Percentiles rank a stretch among this genome's conserved stretches.
Conservation (phyloP, 163 green algal genomes). For the Prototheca wickerhamii region DNA sequence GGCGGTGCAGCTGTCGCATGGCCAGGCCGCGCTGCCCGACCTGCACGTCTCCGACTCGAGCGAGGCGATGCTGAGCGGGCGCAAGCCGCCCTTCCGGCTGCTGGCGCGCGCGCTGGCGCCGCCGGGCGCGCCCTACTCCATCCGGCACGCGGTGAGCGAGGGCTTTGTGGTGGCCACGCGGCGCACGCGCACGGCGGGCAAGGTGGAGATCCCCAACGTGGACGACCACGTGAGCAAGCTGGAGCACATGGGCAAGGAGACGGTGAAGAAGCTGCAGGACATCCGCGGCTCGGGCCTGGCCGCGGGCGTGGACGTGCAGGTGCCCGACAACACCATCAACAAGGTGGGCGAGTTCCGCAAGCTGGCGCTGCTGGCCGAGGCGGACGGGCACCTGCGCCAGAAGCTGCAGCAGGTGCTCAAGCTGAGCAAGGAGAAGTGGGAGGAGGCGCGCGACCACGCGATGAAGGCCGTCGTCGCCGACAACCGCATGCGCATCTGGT, state of each 20-base stretch:
- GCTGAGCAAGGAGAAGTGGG: slow-evolving; percentile 89
- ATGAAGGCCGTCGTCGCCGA: slow-evolving; percentile 73
- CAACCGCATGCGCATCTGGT: slow-evolving; percentile 77
- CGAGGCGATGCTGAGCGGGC: slow-evolving; percentile 70
- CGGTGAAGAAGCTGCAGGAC: slow-evolving; percentile 80
- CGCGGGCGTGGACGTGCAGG: slow-evolving; percentile 33
- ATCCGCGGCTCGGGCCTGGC: slow-evolving; percentile 35
- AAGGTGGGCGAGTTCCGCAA: slow-evolving; percentile 74
- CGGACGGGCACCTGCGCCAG: slow-evolving; percentile 65
- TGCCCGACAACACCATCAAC: slow-evolving; percentile 55
- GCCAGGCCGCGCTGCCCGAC: slow-evolving; percentile 51
- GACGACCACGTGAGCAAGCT: slow-evolving; percentile 75
- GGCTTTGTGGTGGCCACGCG: slow-evolving; percentile 71
- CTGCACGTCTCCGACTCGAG: slow-evolving; percentile 65
- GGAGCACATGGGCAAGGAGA: slow-evolving; percentile 88
- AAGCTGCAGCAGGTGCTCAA: slow-evolving; percentile 72
- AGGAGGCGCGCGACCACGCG: slow-evolving; percentile 78
- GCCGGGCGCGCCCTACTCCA: slow-evolving; percentile 14
- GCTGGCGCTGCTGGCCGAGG: slow-evolving; percentile 67
- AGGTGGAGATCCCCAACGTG: slow-evolving; percentile 65
- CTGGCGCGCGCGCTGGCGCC: slow-evolving; percentile 50
- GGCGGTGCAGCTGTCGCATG: slow-evolving; percentile 35
- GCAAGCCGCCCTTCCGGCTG: slow-evolving; percentile 78
- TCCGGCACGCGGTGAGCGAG: slow-evolving; percentile 69
- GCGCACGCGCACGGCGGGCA: slow-evolving; percentile 66